phyloP scores from a whole-genome alignment of 2,329 filamentous ascomycete genomes.

The Rhynchosporium graminicola region DNA sequence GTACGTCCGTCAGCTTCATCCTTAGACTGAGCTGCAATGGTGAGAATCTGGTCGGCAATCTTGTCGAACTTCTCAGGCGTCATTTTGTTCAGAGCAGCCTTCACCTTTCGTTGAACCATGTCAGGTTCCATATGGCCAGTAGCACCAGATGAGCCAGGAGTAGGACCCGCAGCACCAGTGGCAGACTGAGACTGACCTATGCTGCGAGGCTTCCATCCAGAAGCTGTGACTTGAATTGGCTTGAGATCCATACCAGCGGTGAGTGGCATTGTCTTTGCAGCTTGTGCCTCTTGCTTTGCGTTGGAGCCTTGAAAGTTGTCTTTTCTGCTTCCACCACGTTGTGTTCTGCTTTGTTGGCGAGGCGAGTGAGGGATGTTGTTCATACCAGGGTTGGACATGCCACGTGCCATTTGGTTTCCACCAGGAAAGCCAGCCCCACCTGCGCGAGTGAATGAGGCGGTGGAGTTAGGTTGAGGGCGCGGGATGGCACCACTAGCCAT shows the following conservation, averaged over 20 bases:
- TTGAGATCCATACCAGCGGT: slow-evolving; percentile 81
- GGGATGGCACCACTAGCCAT: slow-evolving; percentile 57
- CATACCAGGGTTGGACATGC: slow-evolving; percentile 58
- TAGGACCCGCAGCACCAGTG: slow-evolving; percentile 44
- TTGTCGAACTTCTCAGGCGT: slow-evolving; percentile 98
- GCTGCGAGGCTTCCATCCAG: slow-evolving; percentile 88
- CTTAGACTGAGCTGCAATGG: slow-evolving; percentile 93
- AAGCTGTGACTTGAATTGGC: slow-evolving; percentile 69
- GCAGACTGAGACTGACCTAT: slow-evolving; percentile 50
- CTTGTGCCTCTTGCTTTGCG: slow-evolving; percentile 62
- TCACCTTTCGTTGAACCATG: slow-evolving; percentile 97
- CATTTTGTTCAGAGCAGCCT: slow-evolving; percentile 99
- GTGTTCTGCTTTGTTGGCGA: slow-evolving; percentile 61
- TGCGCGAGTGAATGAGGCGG: slow-evolving; percentile 61
- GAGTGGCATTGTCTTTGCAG: slow-evolving; percentile 87
- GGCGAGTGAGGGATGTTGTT: slow-evolving; percentile 69
- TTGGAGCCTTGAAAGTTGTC: slow-evolving; percentile 49
- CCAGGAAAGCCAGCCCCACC: slow-evolving; percentile 62
- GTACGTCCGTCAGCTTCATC: slow-evolving; percentile 93
- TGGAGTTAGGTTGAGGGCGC: slow-evolving; percentile 53
- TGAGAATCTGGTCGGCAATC: slow-evolving; percentile 89
- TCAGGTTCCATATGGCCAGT: slow-evolving; percentile 76
- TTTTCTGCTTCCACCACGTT: slow-evolving; percentile 61
- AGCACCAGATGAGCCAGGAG: slow-evolving; percentile 48
- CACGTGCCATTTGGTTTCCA: slow-evolving; percentile 64